Evolutionary conservation across 1,139 yeast species (phyloP).

Genomic region (Kodamaea plutei): DNA sequence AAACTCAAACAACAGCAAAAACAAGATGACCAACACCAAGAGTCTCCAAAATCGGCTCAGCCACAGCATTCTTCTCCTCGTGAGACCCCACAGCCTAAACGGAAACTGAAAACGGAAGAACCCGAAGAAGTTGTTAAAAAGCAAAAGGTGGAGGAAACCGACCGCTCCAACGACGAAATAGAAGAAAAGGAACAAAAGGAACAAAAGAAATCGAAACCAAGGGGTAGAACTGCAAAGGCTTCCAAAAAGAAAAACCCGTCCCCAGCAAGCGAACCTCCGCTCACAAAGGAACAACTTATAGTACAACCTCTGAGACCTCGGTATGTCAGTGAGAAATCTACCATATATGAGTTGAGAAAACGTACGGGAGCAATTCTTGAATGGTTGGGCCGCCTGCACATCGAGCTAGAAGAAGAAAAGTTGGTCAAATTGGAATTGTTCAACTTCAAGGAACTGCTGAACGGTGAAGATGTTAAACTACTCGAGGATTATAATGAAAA

Average conservation of each 20-base stretch:
- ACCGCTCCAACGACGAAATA: slow-evolving; percentile 15
- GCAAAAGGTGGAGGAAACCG: slow-evolving; percentile 8
- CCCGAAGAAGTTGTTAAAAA: slow-evolving; percentile 14
- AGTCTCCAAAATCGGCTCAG: background rate
- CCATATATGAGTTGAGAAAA: slow-evolving; percentile 77
- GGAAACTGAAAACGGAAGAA: slow-evolving; percentile 9
- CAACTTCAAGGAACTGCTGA: slow-evolving; percentile 19
- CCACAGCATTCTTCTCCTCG: too few species aligned
- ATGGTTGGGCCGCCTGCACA: slow-evolving; percentile 80
- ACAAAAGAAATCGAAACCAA: slow-evolving; percentile 8
- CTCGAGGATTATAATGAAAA: slow-evolving; percentile 55
- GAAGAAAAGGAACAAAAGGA: slow-evolving; percentile 10
- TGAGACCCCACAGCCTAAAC: too few species aligned
- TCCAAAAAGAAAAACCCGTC: slow-evolving; percentile 9
- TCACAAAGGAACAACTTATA: slow-evolving; percentile 38
- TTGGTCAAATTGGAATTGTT: slow-evolving; percentile 49
- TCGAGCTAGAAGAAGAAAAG: slow-evolving; percentile 73
- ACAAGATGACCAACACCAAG: slow-evolving; percentile 1
- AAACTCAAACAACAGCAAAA: slow-evolving; percentile 1
- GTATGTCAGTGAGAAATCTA: slow-evolving; percentile 68
- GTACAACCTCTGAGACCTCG: slow-evolving; percentile 79
- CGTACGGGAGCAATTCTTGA: slow-evolving; percentile 88
- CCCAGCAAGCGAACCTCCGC: slow-evolving; percentile 8
- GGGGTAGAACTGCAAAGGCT: slow-evolving; percentile 6
- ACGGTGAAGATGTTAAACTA: slow-evolving; percentile 28